phyloP scores from a whole-genome alignment of 1,284 basidiomycete species.

The Cutaneotrichosporon sp. region DNA sequence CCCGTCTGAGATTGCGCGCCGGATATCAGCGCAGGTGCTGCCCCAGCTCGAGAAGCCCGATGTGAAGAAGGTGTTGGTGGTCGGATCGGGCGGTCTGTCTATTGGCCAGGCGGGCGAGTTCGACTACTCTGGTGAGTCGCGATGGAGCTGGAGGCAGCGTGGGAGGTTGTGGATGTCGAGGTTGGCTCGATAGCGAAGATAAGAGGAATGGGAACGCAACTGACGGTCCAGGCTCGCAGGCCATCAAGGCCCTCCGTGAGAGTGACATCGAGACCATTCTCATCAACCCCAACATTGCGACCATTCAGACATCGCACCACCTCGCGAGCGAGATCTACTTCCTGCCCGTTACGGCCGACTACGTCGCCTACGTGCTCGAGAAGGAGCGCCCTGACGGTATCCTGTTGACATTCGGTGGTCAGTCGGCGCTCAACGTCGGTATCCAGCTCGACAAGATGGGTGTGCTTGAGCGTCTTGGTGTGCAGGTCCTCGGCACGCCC shows the following conservation, averaged over 20 bases:
- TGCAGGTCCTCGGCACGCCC: slow-evolving; percentile 92
- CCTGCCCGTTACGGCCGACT: slow-evolving; percentile 92
- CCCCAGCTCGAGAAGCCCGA: slow-evolving; percentile 70
- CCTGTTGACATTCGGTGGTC: slow-evolving; percentile 95
- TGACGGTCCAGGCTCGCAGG: slow-evolving; percentile 64
- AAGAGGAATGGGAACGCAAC: not conserved
- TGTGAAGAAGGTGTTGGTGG: slow-evolving; percentile 92
- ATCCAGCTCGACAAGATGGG: slow-evolving; percentile 98
- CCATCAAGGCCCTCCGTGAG: slow-evolving; percentile 95
- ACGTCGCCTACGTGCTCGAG: slow-evolving; percentile 97
- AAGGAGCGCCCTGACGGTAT: slow-evolving; percentile 98
- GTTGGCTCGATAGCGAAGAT: not conserved
- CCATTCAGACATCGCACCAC: slow-evolving; percentile 95
- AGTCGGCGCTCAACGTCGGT: slow-evolving; percentile 96
- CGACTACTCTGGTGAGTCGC: slow-evolving; percentile 79
- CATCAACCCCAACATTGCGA: slow-evolving; percentile 96
- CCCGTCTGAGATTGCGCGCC: slow-evolving; percentile 84
- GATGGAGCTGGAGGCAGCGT: not conserved
- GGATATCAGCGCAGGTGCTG: slow-evolving; percentile 83
- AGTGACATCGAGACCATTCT: slow-evolving; percentile 92
- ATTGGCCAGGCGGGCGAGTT: slow-evolving; percentile 99
- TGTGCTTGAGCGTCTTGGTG: slow-evolving; percentile 86
- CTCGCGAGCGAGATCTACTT: slow-evolving; percentile 97
- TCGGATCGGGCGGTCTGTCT: slow-evolving; percentile 91
- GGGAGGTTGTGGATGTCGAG: too few relatives aligned